Percentiles rank a stretch among this genome's conserved stretches.
phyloP scores from a whole-genome alignment of 2,329 filamentous ascomycete species.

The Arthroderma uncinatum region DNA sequence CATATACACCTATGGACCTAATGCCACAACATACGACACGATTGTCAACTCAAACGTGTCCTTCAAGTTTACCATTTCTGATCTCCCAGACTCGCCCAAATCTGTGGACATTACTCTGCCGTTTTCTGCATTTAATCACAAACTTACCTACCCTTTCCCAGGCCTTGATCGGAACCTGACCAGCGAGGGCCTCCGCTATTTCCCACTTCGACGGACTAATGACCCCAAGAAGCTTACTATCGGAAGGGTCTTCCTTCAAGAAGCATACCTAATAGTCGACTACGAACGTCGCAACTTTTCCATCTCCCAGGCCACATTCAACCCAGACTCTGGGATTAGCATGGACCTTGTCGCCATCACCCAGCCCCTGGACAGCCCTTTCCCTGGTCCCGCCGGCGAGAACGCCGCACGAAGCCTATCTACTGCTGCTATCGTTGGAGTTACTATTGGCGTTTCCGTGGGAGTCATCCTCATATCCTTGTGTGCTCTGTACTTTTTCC shows the following conservation, averaged over 20 bases:
- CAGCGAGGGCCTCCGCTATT: constrained; percentile 24
- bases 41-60: constrained; percentile 23
- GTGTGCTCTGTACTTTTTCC: constrained; percentile 9
- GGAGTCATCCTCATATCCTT: constrained; percentile 7
- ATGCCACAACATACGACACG: constrained; percentile 14
- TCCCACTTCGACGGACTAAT: constrained; percentile 29
- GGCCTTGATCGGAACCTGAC: constrained; percentile 19
- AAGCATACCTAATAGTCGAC: constrained; percentile 30
- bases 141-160: constrained; percentile 27
- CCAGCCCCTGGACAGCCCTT: constrained; percentile 13
- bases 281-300: constrained; percentile 30
- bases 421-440: constrained; percentile 8
- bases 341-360: constrained; percentile 19
- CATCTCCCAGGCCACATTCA: constrained; percentile 25
- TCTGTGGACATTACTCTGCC: constrained; percentile 28
- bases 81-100: constrained; percentile 20
- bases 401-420: background rate
- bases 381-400: constrained; percentile 12
- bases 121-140: constrained; percentile 31
- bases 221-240: constrained; percentile 28
- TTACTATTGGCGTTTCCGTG: constrained; percentile 9
- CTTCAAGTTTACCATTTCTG: constrained; percentile 28
- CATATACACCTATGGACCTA: constrained; percentile 27
- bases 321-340: constrained; percentile 13
- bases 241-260: constrained; percentile 34